Percentiles rank a stretch among this genome's conserved stretches.
phyloP scores from a whole-genome alignment of 129 eudicot genomes.

The Tagetes patula region DNA sequence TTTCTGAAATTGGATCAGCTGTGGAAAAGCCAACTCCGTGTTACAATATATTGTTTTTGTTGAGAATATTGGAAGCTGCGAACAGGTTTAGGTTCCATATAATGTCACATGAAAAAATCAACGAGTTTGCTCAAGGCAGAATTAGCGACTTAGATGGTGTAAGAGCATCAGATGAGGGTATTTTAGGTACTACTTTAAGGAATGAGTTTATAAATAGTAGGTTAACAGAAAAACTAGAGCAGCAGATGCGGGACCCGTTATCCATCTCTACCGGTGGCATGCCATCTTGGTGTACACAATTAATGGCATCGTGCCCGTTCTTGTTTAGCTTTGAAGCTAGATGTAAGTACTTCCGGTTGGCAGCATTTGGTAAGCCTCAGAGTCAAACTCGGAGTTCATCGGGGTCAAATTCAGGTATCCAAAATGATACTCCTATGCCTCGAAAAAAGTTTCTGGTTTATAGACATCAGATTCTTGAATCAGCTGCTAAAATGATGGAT shows the following conservation, averaged over 20 bases:
- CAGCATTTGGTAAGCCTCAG: conserved; percentile 60
- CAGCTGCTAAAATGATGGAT: conserved; percentile 86
- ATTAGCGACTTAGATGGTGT: conserved; percentile 45
- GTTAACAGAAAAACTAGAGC: conserved; percentile 84
- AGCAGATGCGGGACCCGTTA: conserved; percentile 83
- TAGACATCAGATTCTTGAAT: conserved; percentile 63
- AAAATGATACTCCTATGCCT: conserved; percentile 36
- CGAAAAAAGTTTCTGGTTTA: conserved; percentile 76
- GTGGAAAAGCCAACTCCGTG: conserved; percentile 53
- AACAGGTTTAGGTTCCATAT: conserved; percentile 61
- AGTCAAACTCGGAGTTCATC: conserved; percentile 41
- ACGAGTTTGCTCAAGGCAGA: conserved; percentile 66
- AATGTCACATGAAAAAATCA: conserved; percentile 47
- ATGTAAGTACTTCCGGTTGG: conserved; percentile 65
- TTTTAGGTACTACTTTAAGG: conserved; percentile 32
- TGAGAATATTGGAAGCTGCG: conserved; percentile 61
- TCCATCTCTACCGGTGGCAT: conserved; percentile 64
- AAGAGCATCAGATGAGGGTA: conserved; percentile 33
- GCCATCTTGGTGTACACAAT: conserved; percentile 82
- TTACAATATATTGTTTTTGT: conserved; percentile 53
- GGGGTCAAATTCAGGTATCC: conserved; percentile 43
- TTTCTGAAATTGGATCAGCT: conserved; percentile 41
- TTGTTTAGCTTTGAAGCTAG: conserved; percentile 75
- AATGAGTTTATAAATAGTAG: conserved; percentile 71
- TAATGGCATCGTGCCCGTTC: conserved; percentile 72